Evolutionary conservation across 495 filamentous ascomycete species (phyloP).

Genomic region (Penicillium canescens): DNA sequence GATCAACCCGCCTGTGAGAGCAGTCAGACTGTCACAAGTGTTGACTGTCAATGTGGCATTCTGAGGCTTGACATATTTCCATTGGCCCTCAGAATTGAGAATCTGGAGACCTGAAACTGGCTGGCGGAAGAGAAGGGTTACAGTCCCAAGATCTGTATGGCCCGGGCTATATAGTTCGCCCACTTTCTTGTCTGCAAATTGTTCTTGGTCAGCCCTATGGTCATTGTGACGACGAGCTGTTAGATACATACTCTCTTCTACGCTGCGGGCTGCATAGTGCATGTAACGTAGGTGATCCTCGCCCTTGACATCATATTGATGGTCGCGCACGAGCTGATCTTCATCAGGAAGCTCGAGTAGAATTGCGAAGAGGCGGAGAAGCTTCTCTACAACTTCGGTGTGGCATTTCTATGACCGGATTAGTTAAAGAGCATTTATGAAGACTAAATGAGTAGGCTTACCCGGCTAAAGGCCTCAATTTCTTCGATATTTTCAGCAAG

Average conservation of each 20-base stretch:
- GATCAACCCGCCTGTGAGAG: slow-evolving; percentile 48
- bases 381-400: slow-evolving; percentile 47
- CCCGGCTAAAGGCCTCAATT: slow-evolving; percentile 45
- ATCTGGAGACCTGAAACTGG: slow-evolving; percentile 52
- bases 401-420: slow-evolving; percentile 44
- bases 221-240: no score
- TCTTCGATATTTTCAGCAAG: slow-evolving; percentile 30
- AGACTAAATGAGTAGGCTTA: slow-evolving; percentile 7
- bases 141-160: slow-evolving; percentile 42
- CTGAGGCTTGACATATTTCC: slow-evolving; percentile 46
- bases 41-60: slow-evolving; percentile 55
- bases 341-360: slow-evolving; percentile 52
- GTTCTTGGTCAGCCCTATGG: no score
- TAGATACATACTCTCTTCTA: slow-evolving; percentile 29
- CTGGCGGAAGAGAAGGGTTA: slow-evolving; percentile 47
- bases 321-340: slow-evolving; percentile 47
- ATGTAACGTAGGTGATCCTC: slow-evolving; percentile 56
- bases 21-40: slow-evolving; percentile 49
- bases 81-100: slow-evolving; percentile 32
- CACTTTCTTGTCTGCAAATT: slow-evolving; percentile 25
- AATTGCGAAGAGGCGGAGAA: slow-evolving; percentile 53
- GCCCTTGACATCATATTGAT: slow-evolving; percentile 46
- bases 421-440: neutral
- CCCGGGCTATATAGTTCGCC: slow-evolving; percentile 34
- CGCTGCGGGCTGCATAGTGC: slow-evolving; percentile 46